Evolutionary conservation across 2,329 filamentous ascomycete species (phyloP), one percentile per base, ranked within the genome.

Genomic region (Ploettnerulaceae sp.): DNA sequence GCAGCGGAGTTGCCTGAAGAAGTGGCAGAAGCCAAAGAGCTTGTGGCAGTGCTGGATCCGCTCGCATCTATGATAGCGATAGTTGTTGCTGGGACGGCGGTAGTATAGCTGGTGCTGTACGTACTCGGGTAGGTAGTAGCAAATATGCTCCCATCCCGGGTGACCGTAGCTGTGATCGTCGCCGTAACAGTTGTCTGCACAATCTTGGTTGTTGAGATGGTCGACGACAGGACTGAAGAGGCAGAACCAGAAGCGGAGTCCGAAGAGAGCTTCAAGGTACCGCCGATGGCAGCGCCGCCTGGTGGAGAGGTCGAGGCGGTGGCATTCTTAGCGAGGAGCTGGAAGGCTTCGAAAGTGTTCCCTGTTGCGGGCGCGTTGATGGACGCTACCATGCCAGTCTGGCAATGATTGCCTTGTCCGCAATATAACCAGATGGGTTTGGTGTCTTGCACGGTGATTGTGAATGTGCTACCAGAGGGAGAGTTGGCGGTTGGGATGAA

Each of bases 301-400:
- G 63, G 53, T 1, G 64, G 63, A 38, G 66, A 67, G 0, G 62
- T 65, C 57, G 64, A 67, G 0, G 59, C 53, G 0, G 61, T 56
- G 2, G 64, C 64, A 18, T 61, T 62, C 32, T 61, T 56, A 3
- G 68, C 67, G 7, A 64, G 58, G 5, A 52, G 53, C 5, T 56
- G 52, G 57, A 67, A 71, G n/a, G 64, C 66, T 2, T 61, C 57
- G 45, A 70, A 62, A 0, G 67, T 70, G 53, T 68, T 68, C 38
- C 67, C 66, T 1, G 55, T 47, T 0, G 49, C 24, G 0, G 61
- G 55, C n/a, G 57, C 55, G 62, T 76, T 76, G 63, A 76, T 69
- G 31, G 71, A 67, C 11, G 68, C 71, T 3, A 68, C 65, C 73
- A 76, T 76, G 49, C 71, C 71, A 8, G 59, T 65, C 53, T 71